Conservation (phyloP, 306 rosid species). For the Trichosanthes cucumerina region DNA sequence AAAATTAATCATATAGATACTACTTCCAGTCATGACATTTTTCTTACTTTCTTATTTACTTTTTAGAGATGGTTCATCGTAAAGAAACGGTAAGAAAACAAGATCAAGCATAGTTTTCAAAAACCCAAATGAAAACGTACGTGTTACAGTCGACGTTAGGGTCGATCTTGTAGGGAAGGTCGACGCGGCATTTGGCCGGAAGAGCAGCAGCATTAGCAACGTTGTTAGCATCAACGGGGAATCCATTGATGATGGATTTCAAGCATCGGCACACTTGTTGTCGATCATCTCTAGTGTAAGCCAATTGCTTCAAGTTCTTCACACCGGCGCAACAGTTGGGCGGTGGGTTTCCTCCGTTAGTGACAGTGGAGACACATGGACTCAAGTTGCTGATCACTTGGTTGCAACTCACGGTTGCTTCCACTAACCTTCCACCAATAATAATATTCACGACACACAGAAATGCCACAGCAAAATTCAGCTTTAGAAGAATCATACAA, state of each 20-base stretch:
- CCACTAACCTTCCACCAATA: not conserved
- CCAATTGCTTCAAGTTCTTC: not conserved
- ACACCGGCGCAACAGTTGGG: conserved; percentile 15
- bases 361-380: conserved; percentile 18
- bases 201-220: conserved; percentile 6
- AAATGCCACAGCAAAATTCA: not conserved
- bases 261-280: conserved; percentile 33
- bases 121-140: too few species aligned
- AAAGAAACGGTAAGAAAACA: too few species aligned
- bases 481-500: not conserved
- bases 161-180: conserved; percentile 62
- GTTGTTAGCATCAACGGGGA: too few species aligned
- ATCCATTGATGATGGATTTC: conserved; percentile 10
- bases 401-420: not conserved
- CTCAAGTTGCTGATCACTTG: not conserved
- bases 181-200: conserved; percentile 31
- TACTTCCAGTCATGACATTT: too few species aligned
- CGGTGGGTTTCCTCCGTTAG: not conserved
- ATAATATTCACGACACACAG: not conserved
- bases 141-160: conserved; percentile 34
- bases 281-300: conserved; percentile 25
- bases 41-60: too few species aligned
- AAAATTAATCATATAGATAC: too few species aligned
- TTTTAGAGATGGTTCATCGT: too few species aligned
- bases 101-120: too few species aligned